Conservation (phyloP, 202 grass and related monocot species). For the Carex arenaria region DNA sequence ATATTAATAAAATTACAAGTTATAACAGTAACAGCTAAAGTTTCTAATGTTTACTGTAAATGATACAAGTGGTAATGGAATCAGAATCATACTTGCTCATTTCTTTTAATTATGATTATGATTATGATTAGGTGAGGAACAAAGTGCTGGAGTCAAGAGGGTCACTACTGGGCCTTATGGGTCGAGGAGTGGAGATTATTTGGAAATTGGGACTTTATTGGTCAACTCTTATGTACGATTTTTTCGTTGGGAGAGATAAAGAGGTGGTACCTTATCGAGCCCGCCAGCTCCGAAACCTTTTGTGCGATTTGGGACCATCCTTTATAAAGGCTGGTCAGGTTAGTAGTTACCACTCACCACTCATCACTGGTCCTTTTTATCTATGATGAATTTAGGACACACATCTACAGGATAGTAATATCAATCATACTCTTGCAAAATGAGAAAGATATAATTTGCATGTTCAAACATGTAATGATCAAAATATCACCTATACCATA, state of each 20-base stretch:
- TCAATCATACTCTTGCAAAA: background rate
- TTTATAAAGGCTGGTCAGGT: slow-evolving; percentile 99
- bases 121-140: slow-evolving; percentile 70
- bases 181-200: slow-evolving; percentile 82
- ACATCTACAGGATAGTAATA: background rate
- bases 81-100: background rate
- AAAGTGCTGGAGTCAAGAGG: slow-evolving; percentile 93
- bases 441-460: background rate
- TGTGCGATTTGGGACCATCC: slow-evolving; percentile 89
- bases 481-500: background rate
- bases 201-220: slow-evolving; percentile 92
- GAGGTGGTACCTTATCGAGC: slow-evolving; percentile 93
- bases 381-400: background rate
- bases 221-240: slow-evolving; percentile 85
- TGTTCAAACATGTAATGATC: background rate
- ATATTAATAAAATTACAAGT: background rate
- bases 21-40: background rate
- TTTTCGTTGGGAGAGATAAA: slow-evolving; percentile 79
- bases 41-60: slow-evolving; percentile 2
- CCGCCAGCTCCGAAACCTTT: slow-evolving; percentile 86
- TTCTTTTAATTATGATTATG: slow-evolving; percentile 20
- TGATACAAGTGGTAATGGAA: background rate
- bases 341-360: background rate
- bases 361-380: background rate
- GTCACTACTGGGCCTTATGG: slow-evolving; percentile 64